Evolutionary conservation across 495 filamentous ascomycete species (phyloP).

Genomic region (Penicillium herquei): DNA sequence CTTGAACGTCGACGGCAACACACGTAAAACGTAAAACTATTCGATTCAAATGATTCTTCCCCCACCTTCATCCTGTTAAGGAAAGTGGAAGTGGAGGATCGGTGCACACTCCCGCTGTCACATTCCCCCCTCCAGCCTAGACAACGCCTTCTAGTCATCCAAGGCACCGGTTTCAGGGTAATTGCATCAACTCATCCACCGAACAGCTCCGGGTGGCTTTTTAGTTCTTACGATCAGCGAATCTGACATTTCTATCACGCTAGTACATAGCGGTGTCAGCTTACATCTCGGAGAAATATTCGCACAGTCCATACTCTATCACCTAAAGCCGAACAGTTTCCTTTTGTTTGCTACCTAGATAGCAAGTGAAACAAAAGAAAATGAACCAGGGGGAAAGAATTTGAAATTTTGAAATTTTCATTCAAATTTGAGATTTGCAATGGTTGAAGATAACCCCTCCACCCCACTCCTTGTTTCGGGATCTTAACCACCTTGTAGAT

Average conservation of each 20-base stretch:
- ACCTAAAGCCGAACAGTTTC: not conserved
- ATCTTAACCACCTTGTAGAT: not conserved
- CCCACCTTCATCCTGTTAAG: not conserved
- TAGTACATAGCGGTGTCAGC: not conserved
- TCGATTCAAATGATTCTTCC: not conserved
- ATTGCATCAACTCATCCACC: constrained; percentile 20
- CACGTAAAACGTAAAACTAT: not conserved
- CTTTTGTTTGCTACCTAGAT: constrained; percentile 3
- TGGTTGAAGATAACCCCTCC: not conserved
- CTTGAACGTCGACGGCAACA: not conserved
- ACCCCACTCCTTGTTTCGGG: not conserved
- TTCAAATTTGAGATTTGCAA: too few species aligned
- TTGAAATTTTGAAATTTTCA: not conserved
- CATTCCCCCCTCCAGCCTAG: constrained; percentile 13
- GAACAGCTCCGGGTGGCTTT: constrained; percentile 18
- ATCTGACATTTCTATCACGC: not conserved
- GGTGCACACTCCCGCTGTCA: constrained; percentile 23
- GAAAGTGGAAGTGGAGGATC: not conserved
- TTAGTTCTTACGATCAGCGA: constrained; percentile 6
- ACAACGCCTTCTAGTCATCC: constrained; percentile 9
- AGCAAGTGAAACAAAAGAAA: not conserved
- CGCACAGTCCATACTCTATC: too few species aligned
- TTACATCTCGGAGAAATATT: not conserved
- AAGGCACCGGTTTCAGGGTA: constrained; percentile 23
- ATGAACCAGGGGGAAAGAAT: not conserved